Base-by-base conservation (phyloP, 2,329 filamentous ascomycete genomes). In the Periconia macrospinosa region DNA sequence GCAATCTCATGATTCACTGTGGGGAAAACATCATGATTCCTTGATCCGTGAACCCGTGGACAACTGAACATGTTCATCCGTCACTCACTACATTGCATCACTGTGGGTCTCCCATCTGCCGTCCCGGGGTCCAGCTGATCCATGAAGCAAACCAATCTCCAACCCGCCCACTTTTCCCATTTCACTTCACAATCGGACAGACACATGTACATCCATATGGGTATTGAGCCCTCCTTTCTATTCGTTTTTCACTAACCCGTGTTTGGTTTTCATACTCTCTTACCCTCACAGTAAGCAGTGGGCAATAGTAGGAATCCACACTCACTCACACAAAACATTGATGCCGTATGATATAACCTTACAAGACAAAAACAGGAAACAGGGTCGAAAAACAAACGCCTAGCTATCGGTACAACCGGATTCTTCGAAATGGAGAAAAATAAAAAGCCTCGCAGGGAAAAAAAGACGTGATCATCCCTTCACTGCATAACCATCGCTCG, bases 401-500 rank as follows among this genome's bases (percentile, higher is more conserved):
- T 46, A 64, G 63, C 63, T 62, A 49, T 58, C 52, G 57, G 58
- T 68, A 66, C 66, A 67, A 52, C 33, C 33, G 11, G 47, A 62
- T 58, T 52, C 20, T 45, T 30, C 37, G 50, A 56, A 55, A 41
- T 47, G 37, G 15, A 37, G 11, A 13, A 5, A 14, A 10, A 37
- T 3, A 13, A 13, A n/a, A 37, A 37, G 13, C 30, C 15, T 13
- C 11, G 33, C 15, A 37, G 5, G 33, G 33, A 13, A 37, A 37
- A 37, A 13, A 37, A 33, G 13, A 37, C 33, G 11, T 37, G 20
- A 44, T 27, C 7, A 20, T 44, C 42, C 14, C 33, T n/a, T 37
- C 5, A 37, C 23, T 27, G 41, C 17, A 17, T 23, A 11, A 13
- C 41, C 10, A 14, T 23, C 45, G 47, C 20, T n/a, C 46, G 41